Evolutionary conservation across 768 basidiomycete genomes (phyloP).

Genomic region (Mycena venus): DNA sequence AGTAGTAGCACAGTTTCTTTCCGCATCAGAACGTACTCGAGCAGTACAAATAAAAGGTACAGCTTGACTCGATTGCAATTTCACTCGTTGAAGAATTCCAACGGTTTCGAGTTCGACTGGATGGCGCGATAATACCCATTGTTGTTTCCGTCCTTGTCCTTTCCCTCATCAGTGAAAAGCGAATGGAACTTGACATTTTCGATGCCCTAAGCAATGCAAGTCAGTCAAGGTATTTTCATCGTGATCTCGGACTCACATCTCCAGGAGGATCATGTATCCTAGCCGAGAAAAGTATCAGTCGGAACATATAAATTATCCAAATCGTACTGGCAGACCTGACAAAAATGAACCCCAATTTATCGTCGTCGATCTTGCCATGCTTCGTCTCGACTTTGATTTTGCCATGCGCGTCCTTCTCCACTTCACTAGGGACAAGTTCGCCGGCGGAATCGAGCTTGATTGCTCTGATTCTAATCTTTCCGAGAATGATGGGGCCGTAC

Average conservation of each 20-base stretch:
- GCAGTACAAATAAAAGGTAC: constrained; percentile 1
- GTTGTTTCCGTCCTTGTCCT: constrained; percentile 59
- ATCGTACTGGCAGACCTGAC: constrained; percentile 15
- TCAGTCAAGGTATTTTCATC: not conserved
- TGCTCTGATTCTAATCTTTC: constrained; percentile 81
- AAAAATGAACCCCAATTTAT: constrained; percentile 15
- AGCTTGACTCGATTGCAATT: constrained; percentile 5
- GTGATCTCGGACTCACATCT: constrained; percentile 57
- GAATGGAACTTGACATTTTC: constrained; percentile 82
- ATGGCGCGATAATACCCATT: constrained; percentile 73
- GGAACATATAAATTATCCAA: not conserved
- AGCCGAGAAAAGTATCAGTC: constrained; percentile 27
- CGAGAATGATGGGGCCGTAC: constrained; percentile 80
- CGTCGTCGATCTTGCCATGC: constrained; percentile 68
- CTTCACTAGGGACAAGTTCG: constrained; percentile 12
- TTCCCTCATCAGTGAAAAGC: constrained; percentile 73
- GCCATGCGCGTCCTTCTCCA: constrained; percentile 20
- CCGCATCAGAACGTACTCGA: not conserved
- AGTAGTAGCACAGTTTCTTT: not conserved
- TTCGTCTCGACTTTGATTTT: constrained; percentile 52
- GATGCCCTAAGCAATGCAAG: constrained; percentile 59
- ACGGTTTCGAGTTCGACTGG: constrained; percentile 67
- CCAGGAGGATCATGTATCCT: constrained; percentile 86
- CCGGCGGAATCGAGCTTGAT: constrained; percentile 49
- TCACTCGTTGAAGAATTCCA: constrained; percentile 82